Percentiles rank a stretch among this genome's conserved stretches.
Conservation (phyloP, 2,329 filamentous ascomycete species). For the Xenosphaeropsis pyriputrescens region DNA sequence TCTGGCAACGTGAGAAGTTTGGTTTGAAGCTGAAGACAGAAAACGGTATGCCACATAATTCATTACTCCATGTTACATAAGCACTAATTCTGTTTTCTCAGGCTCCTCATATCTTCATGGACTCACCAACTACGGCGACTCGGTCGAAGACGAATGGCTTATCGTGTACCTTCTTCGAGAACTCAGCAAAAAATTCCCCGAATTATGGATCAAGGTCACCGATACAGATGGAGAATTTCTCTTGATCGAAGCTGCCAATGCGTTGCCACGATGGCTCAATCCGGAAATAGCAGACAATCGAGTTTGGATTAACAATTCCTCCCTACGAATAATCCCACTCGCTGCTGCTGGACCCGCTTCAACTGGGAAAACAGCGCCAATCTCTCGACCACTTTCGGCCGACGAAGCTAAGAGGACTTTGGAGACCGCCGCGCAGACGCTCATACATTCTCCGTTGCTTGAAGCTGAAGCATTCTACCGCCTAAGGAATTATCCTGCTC, state of each 20-base stretch:
- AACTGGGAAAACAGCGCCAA: constrained; percentile 20
- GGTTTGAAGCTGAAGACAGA: constrained; percentile 38
- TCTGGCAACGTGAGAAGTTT: constrained; percentile 86
- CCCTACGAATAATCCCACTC: constrained; percentile 58
- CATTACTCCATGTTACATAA: constrained; percentile 1
- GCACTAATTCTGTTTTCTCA: constrained; percentile 9
- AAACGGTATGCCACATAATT: constrained; percentile 29
- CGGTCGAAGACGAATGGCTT: constrained; percentile 94
- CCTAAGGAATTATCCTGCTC: constrained; percentile 66
- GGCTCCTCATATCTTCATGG: constrained; percentile 55
- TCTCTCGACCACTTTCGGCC: constrained; percentile 38
- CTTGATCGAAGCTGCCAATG: constrained; percentile 82
- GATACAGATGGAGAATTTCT: constrained; percentile 94
- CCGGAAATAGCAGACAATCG: constrained; percentile 80
- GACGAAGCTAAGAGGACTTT: constrained; percentile 50
- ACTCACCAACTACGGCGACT: constrained; percentile 78
- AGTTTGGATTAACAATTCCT: constrained; percentile 73
- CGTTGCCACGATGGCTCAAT: constrained; percentile 78
- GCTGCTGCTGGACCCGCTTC: constrained; percentile 19
- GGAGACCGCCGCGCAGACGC: constrained; percentile 32
- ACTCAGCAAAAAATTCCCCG: constrained; percentile 55
- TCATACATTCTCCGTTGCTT: constrained; percentile 60
- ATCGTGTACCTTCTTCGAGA: constrained; percentile 81
- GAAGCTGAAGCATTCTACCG: constrained; percentile 88
- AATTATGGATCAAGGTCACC: constrained; percentile 68